Evolutionary conservation across 2,329 filamentous ascomycete genomes (phyloP).

Genomic region (Trichoderma endophyticum): DNA sequence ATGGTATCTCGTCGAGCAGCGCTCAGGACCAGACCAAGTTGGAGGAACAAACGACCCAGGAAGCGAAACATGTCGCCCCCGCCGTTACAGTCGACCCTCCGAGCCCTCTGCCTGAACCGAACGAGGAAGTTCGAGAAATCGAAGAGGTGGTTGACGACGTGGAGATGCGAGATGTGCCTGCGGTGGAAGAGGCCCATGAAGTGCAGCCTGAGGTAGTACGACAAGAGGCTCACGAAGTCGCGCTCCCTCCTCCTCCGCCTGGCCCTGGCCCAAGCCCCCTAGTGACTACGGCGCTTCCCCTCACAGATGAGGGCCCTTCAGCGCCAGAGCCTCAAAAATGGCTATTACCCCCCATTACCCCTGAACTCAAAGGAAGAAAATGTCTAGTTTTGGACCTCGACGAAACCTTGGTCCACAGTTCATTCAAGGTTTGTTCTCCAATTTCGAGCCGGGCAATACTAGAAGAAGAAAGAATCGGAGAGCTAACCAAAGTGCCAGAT

Average conservation of each 20-base stretch:
- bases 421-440: slow-evolving; percentile 74
- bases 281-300: slow-evolving; percentile 39
- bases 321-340: slow-evolving; percentile 53
- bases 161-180: slow-evolving; percentile 60
- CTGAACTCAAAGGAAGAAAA: slow-evolving; percentile 81
- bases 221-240: slow-evolving; percentile 33
- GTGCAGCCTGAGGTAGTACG: slow-evolving; percentile 37
- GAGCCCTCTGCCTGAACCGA: slow-evolving; percentile 26
- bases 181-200: slow-evolving; percentile 50
- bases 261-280: slow-evolving; percentile 45
- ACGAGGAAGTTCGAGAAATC: slow-evolving; percentile 25
- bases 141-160: slow-evolving; percentile 56
- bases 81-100: slow-evolving; percentile 45
- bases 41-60: slow-evolving; percentile 42
- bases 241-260: slow-evolving; percentile 43
- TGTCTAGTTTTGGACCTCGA: slow-evolving; percentile 94
- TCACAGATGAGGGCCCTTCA: slow-evolving; percentile 41
- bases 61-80: slow-evolving; percentile 46
- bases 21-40: slow-evolving; percentile 46
- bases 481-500: slow-evolving; percentile 56
- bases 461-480: not conserved
- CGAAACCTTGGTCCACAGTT: slow-evolving; percentile 96
- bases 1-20: slow-evolving; percentile 45
- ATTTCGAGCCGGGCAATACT: not conserved
- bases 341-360: slow-evolving; percentile 76